These are phyloP conservation scores for Leucocoprinus birnbaumii DNA, from an alignment of 768 basidiomycete species.

Conservation along the genomic window DNA sequence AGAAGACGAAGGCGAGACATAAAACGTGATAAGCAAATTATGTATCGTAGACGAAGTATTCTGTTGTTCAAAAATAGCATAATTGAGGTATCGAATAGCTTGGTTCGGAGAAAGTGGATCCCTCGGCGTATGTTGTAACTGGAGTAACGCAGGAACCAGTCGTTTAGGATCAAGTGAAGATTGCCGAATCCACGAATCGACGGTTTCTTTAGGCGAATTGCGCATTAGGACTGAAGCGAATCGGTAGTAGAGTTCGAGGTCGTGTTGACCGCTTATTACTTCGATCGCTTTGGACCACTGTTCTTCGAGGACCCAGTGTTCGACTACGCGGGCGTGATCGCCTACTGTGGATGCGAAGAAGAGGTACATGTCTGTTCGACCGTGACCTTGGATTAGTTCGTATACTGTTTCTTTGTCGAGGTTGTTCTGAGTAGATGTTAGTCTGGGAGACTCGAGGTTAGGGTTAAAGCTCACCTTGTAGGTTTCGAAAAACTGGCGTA, in stretches of 20 bases:
- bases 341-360: conserved; percentile 83
- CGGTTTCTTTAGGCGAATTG: conserved; percentile 82
- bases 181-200: conserved; percentile 91
- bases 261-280: conserved; percentile 86
- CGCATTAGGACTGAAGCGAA: conserved; percentile 88
- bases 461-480: conserved; percentile 65
- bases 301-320: conserved; percentile 91
- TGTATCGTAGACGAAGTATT: conserved; percentile 86
- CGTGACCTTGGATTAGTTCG: conserved; percentile 92
- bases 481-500: conserved; percentile 88
- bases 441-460: neutral
- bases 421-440: conserved; percentile 55
- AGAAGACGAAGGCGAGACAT: conserved; percentile 65
- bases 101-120: conserved; percentile 80
- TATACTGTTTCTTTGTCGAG: conserved; percentile 85
- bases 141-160: conserved; percentile 86
- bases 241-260: conserved; percentile 88
- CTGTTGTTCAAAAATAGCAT: conserved; percentile 77
- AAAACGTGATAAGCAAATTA: conserved; percentile 91
- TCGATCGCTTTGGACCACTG: conserved; percentile 91
- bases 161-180: conserved; percentile 75
- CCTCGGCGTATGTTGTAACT: conserved; percentile 68
- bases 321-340: conserved; percentile 81
- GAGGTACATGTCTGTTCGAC: conserved; percentile 88
- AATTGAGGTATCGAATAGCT: conserved; percentile 85